phyloP scores from a whole-genome alignment of 1,284 basidiomycete species.

The Kalmanozyma brasiliensis region DNA sequence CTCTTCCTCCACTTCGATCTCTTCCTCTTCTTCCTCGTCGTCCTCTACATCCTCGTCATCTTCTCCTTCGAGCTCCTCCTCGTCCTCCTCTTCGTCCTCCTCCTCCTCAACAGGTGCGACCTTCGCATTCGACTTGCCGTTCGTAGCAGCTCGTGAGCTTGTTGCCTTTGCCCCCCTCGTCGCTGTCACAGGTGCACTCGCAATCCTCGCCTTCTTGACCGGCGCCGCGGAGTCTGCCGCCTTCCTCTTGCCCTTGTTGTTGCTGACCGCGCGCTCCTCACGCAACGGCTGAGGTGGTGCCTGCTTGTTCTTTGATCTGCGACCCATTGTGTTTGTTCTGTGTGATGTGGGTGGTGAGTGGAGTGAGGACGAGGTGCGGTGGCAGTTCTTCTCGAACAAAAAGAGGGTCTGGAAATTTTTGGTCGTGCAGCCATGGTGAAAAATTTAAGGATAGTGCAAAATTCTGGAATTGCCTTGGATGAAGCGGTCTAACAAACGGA shows the following conservation, averaged over 20 bases:
- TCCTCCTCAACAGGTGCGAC: conserved; percentile 54
- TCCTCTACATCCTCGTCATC: conserved; percentile 43
- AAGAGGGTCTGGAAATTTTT: neutral
- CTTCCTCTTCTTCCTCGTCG: conserved; percentile 31
- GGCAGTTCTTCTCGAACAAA: no score
- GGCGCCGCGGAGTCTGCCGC: conserved; percentile 59
- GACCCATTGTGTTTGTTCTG: conserved; percentile 75
- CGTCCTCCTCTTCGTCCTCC: conserved; percentile 68
- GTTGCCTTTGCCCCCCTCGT: conserved; percentile 58
- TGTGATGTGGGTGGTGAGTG: neutral
- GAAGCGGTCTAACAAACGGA: no score
- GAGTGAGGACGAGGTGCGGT: no score
- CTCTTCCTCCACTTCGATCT: conserved; percentile 34
- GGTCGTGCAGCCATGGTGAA: no score
- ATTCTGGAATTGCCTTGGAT: no score
- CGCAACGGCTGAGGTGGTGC: conserved; percentile 76
- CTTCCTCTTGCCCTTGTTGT: conserved; percentile 68
- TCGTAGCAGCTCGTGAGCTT: conserved; percentile 13
- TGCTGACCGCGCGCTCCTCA: conserved; percentile 69
- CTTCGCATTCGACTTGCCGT: conserved; percentile 28
- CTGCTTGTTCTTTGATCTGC: conserved; percentile 91
- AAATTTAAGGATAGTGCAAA: no score
- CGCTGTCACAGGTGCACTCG: conserved; percentile 65
- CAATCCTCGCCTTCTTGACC: conserved; percentile 51
- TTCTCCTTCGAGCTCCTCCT: conserved; percentile 42